Evolutionary conservation across 805 yeast genomes (phyloP).

Genomic region (Starmerella etchellsii): DNA sequence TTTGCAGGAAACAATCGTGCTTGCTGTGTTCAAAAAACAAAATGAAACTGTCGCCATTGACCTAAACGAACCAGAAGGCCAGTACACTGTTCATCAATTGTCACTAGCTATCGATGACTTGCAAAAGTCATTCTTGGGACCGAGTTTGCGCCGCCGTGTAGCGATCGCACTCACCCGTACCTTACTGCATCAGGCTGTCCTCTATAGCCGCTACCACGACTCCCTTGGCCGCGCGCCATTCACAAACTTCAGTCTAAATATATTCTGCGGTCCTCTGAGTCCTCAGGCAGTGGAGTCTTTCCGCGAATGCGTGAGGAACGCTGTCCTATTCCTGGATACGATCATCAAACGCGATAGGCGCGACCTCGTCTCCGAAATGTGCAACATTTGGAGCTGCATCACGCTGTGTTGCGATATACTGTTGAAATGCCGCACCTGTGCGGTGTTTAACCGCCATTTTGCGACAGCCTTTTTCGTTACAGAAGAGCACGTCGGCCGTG

Average conservation of each 20-base stretch:
- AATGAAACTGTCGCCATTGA: conserved; percentile 31
- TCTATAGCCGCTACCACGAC: conserved; percentile 20
- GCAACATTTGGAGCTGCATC: conserved; percentile 22
- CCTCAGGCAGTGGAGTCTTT: conserved; percentile 23
- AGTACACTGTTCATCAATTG: conserved; percentile 37
- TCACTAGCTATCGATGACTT: conserved; percentile 33
- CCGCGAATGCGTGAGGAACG: conserved; percentile 20
- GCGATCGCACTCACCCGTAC: conserved; percentile 42
- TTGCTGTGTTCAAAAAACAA: conserved; percentile 28
- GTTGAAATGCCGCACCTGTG: conserved; percentile 25
- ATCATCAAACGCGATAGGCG: conserved; percentile 25
- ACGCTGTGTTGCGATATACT: conserved; percentile 24
- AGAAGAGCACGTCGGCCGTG: conserved; percentile 16
- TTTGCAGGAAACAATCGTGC: conserved; percentile 39
- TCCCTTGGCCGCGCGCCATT: conserved; percentile 27
- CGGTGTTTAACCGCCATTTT: conserved; percentile 22
- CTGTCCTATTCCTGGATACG: conserved; percentile 18
- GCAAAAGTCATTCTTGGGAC: conserved; percentile 24
- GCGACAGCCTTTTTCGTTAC: conserved; percentile 21
- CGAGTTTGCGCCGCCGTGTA: conserved; percentile 2
- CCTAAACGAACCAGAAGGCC: conserved; percentile 27
- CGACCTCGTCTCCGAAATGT: conserved; percentile 44
- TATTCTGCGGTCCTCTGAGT: conserved; percentile 17
- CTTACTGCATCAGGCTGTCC: conserved; percentile 30
- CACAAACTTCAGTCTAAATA: conserved; percentile 26